A percentile compares a stretch with the other conserved stretches of the same genome.
Evolutionary conservation across 495 filamentous ascomycete genomes (phyloP).

Genomic region (Cercophora scortea): DNA sequence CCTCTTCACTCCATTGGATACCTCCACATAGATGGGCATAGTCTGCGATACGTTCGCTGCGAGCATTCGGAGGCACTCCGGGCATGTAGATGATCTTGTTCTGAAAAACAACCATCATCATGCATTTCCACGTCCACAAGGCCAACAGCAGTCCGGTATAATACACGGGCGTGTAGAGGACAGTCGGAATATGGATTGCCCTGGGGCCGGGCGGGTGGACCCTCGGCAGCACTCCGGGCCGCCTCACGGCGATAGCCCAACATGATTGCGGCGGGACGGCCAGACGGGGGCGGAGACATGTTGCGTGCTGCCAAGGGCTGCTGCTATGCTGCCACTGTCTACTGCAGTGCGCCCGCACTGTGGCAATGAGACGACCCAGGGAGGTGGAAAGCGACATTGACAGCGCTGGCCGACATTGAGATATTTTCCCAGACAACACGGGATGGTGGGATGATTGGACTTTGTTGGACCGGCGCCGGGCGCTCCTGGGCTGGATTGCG

Average conservation of each 20-base stretch:
- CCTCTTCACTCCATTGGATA: conserved; percentile 56
- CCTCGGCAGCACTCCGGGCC: neutral
- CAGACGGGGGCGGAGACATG: conserved; percentile 2
- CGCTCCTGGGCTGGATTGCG: neutral
- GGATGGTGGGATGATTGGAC: conserved; percentile 4
- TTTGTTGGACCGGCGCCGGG: neutral
- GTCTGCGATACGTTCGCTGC: conserved; percentile 51
- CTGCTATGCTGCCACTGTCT: neutral
- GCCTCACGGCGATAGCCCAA: conserved; percentile 3
- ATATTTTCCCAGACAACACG: neutral
- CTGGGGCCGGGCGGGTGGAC: conserved; percentile 8
- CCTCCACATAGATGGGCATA: conserved; percentile 50
- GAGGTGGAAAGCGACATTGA: neutral
- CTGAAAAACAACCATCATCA: conserved; percentile 73
- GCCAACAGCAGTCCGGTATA: conserved; percentile 58
- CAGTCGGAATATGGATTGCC: conserved; percentile 40
- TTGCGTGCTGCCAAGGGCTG: neutral
- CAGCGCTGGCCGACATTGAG: conserved; percentile 9
- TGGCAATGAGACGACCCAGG: neutral
- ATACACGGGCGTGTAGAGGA: conserved; percentile 54
- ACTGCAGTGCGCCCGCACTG: conserved; percentile 3
- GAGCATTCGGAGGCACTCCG: conserved; percentile 54
- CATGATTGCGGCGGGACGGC: neutral
- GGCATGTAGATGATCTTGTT: conserved; percentile 84
- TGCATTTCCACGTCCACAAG: conserved; percentile 72